A percentile compares a stretch with the other conserved stretches of the same genome.
Conservation (phyloP, 2,329 filamentous ascomycete genomes). For the Chalaropsis ovoidea region DNA sequence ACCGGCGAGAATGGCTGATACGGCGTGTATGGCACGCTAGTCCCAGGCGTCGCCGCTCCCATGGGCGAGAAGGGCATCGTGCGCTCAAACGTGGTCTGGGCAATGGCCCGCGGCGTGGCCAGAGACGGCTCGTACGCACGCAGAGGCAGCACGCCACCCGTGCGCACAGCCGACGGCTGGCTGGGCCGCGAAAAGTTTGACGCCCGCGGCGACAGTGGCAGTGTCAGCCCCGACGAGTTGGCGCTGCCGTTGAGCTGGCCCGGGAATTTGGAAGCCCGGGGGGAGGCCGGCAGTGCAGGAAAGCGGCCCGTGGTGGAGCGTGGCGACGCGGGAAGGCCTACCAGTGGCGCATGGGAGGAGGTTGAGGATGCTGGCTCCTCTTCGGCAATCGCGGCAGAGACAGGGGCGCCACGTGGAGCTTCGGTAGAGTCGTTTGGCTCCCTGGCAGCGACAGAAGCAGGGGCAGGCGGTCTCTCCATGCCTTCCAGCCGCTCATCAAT, state of each 20-base stretch:
- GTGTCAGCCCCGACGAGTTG: conserved; percentile 27
- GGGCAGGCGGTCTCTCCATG: background rate
- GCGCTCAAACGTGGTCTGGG: conserved; percentile 54
- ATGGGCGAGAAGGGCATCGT: conserved; percentile 45
- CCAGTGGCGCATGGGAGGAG: conserved; percentile 41
- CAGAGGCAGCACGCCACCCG: conserved; percentile 48
- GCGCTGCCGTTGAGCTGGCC: background rate
- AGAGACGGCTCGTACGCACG: conserved; percentile 52
- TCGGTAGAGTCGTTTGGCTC: background rate
- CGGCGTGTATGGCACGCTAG: conserved; percentile 59
- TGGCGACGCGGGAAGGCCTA: conserved; percentile 36
- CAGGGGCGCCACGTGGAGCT: background rate
- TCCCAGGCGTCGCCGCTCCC: conserved; percentile 52
- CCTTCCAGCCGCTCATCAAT: conserved; percentile 40
- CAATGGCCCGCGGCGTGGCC: conserved; percentile 40
- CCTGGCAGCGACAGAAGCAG: background rate
- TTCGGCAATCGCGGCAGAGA: conserved; percentile 30
- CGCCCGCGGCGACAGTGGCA: conserved; percentile 41
- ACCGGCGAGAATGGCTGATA: conserved; percentile 71
- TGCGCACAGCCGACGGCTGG: conserved; percentile 46
- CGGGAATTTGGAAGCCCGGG: conserved; percentile 15
- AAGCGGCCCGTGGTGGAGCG: conserved; percentile 34
- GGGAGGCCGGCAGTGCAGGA: conserved; percentile 28
- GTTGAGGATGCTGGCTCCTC: conserved; percentile 35
- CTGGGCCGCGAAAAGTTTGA: conserved; percentile 43